Evolutionary conservation across 2,329 filamentous ascomycete genomes (phyloP), one percentile per base, ranked within the genome.

Genomic region (Botrytis pseudocinerea): DNA sequence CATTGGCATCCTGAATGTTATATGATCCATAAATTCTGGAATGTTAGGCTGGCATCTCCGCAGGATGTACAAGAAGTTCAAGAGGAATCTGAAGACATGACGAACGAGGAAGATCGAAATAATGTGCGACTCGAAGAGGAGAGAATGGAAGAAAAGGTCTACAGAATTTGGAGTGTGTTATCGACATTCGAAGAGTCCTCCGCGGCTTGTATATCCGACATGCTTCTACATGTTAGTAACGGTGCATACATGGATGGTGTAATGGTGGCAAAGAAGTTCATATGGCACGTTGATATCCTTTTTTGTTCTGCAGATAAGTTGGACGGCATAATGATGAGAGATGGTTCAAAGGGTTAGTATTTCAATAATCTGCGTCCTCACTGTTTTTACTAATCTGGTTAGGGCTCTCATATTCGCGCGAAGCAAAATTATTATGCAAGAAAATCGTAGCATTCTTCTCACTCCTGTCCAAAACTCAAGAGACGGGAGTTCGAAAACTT

Each of bases 11-110:
- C 96, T 2, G 96, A 99, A 83, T 99, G 96, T 83, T 99, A 99
- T 83, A 99, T 99, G 96, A 99, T 99, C 76, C 96, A 99, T 85
- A 99, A 99, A 80, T 99, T 98, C 83, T 99, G 96, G 96, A 99
- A 98, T 81, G 96, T 99, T 74, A 91, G 96, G 69, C 86, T 99
- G 54, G 81, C 81, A 42, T 80, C 78, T 12, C 75, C 82, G 32
- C 80, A 83, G n/a, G 83, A 86, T 70, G 80, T 82, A 18, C 84
- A 86, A 70, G 87, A 89, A 71, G 81, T 83, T 14, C 35, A 74
- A 25, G 77, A 75, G 14, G 68, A 74, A 46, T 35, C 78, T 48
- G 86, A 88, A 69, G 83, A 84, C 59, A 86, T 90, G 76, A 90
- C 90, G 20, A 89, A 87, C 54, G 87, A 90, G 64, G 89, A 91